phyloP scores from a whole-genome alignment of 164 flowering plant genomes.

The Tinospora cordifolia region DNA sequence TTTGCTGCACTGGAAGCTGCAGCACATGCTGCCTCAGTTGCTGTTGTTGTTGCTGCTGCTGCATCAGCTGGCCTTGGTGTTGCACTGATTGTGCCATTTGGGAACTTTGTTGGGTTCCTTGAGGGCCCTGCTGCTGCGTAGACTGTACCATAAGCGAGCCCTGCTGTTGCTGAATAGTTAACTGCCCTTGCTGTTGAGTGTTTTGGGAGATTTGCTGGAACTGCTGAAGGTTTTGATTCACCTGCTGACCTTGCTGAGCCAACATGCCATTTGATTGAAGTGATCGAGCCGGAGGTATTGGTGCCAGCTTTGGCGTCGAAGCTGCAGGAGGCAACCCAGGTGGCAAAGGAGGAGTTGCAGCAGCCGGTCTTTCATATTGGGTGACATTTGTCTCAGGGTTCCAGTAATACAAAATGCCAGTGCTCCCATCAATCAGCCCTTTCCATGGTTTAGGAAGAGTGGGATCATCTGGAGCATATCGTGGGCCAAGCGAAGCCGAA shows the following conservation, averaged over 20 bases:
- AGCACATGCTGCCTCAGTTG: conserved; percentile 12
- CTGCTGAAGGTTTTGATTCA: conserved; percentile 25
- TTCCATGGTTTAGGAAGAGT: conserved; percentile 88
- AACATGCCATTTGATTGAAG: conserved; percentile 27
- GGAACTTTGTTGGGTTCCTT: background rate
- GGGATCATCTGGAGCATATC: conserved; percentile 86
- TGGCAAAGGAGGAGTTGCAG: conserved; percentile 31
- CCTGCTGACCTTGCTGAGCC: conserved; percentile 25
- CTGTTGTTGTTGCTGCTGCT: conserved; percentile 11
- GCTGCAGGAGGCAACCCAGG: conserved; percentile 41
- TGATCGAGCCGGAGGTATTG: conserved; percentile 32
- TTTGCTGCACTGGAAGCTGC: background rate
- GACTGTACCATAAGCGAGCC: conserved; percentile 25
- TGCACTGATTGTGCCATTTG: conserved; percentile 17
- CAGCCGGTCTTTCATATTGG: conserved; percentile 21
- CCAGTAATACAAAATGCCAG: conserved; percentile 35
- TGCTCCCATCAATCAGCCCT: conserved; percentile 77
- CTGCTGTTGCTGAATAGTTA: conserved; percentile 22
- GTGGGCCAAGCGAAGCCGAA: conserved; percentile 47
- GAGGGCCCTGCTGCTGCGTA: conserved; percentile 30
- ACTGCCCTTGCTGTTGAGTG: conserved; percentile 31
- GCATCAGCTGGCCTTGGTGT: conserved; percentile 18
- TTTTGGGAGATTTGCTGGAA: conserved; percentile 27
- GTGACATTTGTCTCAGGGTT: conserved; percentile 26
- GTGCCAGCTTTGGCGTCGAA: conserved; percentile 44